These are phyloP conservation scores for Sarcodon aspratus DNA, from an alignment of 768 basidiomycete species.

Conservation along the genomic window DNA sequence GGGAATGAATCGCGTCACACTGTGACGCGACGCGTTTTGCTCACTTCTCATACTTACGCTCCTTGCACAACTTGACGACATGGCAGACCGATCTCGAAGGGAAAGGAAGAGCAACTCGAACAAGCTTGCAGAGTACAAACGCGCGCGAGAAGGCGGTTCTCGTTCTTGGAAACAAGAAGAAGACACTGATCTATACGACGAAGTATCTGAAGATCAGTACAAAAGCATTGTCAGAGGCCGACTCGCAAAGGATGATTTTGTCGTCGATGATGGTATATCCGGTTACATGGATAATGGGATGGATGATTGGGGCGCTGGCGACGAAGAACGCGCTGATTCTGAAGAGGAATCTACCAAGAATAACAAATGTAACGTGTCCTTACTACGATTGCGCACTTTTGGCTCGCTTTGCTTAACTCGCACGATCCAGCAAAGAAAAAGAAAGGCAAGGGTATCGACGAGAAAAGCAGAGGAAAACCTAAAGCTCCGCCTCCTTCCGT, in stretches of 20 bases:
- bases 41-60: background rate
- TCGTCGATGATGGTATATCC: conserved; percentile 83
- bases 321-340: conserved; percentile 33
- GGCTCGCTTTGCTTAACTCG: no score
- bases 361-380: conserved; percentile 21
- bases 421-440: conserved; percentile 30
- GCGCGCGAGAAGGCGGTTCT: conserved; percentile 45
- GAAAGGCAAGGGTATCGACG: conserved; percentile 15
- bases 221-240: conserved; percentile 73
- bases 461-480: conserved; percentile 34
- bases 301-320: conserved; percentile 78
- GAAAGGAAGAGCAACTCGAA: conserved; percentile 21
- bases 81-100: conserved; percentile 17
- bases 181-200: conserved; percentile 73
- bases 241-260: conserved; percentile 84
- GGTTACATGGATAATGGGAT: conserved; percentile 96
- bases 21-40: background rate
- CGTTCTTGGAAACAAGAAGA: conserved; percentile 54
- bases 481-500: conserved; percentile 35
- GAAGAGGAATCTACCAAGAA: conserved; percentile 44
- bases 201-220: conserved; percentile 86
- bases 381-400: background rate
- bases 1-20: no score
- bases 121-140: conserved; percentile 49
- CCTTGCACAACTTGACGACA: conserved; percentile 1